Conservation (phyloP, 2,329 filamentous ascomycete species). For the Penicillium thymicola region DNA sequence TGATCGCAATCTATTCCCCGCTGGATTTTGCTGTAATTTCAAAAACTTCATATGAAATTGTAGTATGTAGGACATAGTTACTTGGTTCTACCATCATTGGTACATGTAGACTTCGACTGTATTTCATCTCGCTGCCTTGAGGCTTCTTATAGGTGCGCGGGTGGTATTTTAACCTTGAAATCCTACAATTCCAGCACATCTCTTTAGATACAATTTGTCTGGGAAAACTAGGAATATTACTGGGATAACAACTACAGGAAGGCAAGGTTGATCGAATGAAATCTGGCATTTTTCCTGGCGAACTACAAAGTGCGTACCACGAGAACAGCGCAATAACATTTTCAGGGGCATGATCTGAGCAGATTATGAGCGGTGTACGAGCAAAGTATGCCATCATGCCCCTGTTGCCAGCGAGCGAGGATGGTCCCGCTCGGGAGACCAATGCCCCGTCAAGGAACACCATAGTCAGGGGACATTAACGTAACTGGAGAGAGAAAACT, state of each 20-base stretch:
- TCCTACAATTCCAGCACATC: background rate
- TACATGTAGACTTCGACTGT: background rate
- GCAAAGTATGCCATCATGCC: conserved; percentile 7
- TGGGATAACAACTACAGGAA: background rate
- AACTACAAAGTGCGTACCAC: conserved; percentile 15
- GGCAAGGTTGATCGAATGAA: background rate
- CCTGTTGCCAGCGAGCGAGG: conserved; percentile 15
- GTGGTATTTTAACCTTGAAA: conserved; percentile 1
- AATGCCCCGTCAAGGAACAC: conserved; percentile 14
- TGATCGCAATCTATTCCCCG: conserved; percentile 11
- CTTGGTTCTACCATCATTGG: background rate
- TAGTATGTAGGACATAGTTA: background rate
- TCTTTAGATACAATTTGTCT: too few relatives aligned
- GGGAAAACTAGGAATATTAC: background rate
- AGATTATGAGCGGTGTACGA: conserved; percentile 5
- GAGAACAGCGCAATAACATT: conserved; percentile 10
- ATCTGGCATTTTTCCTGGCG: conserved; percentile 20
- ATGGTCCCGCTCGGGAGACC: conserved; percentile 8
- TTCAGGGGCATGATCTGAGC: conserved; percentile 12
- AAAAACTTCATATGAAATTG: background rate
- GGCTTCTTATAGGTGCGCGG: too few relatives aligned
- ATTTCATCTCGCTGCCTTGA: too few relatives aligned
- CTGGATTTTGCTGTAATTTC: background rate
- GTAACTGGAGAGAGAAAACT: conserved; percentile 25
- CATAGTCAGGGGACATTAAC: conserved; percentile 21